Evolutionary conservation across 1,139 yeast species (phyloP), one percentile per base, ranked within the genome.

Genomic region (Yamadazyma atmosphaerica): DNA sequence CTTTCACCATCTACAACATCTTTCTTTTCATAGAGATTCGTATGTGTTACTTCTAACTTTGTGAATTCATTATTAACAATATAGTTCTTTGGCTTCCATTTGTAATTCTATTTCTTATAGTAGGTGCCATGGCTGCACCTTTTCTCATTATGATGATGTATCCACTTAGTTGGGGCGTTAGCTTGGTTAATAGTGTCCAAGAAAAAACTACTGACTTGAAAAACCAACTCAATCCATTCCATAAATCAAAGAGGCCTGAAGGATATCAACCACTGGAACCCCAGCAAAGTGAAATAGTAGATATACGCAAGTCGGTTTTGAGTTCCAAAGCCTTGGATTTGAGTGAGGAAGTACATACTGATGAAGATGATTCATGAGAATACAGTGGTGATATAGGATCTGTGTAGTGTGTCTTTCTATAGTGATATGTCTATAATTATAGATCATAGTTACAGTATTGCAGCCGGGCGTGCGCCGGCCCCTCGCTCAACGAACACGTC

Each of bases 41-140:
- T 28, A 28, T 28, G 31, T 13, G 11, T 26, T 16, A 16, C 15
- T 14, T 28, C 31, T 28, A 28, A 28, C 31, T 6, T n/a, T n/a
- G n/a, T n/a, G n/a, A n/a, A n/a, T n/a, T n/a, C n/a, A n/a, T n/a
- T n/a, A n/a, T n/a, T n/a, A n/a, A n/a, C n/a, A n/a, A 7, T 28
- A 10, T 28, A 28, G 31, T 28, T 16, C 4, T 28, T 16, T 14
- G 4, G 10, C 12, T 28, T 10, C 31, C 31, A 16, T 28, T 28
- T 15, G 7, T 28, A 4, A 5, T 28, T 10, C 13, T 28, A 4
- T 4, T 28, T 7, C 4, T 28, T 15, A 28, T 28, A 6, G 19
- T 16, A 13, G 16, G 8, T 5, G 14, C 14, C 10, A 14, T 16
- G 8, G 19, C 31, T 16, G 21, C 31, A 6, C 9, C 16, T 28